Base-by-base conservation (phyloP, 352 stramenopile genomes). In the Phytophthora hibernalis region DNA sequence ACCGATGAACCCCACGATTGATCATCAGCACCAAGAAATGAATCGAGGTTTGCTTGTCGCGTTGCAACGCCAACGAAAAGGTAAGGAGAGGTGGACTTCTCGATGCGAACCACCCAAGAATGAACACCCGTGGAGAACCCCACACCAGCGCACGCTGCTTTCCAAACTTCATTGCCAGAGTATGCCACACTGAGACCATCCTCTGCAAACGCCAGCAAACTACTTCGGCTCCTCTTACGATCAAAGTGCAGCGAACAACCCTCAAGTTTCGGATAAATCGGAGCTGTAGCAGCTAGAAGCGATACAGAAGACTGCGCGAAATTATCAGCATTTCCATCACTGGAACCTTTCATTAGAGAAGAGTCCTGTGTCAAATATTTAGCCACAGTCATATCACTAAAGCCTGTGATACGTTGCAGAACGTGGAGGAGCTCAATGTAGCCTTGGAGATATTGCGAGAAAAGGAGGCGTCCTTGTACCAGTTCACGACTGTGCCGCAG, bases 1-100 rank as follows among this genome's bases (percentile, higher is more conserved):
- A 0, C 97, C 98, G 54, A 99, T 99, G 54, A 98, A 98, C 9
- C 98, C 97, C 97, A 99, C 0, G 97, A 98, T 40, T 99, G 87
- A 28, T 98, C 93, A 58, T 99, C 97, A 9, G 97, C 93, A 1
- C 98, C 98, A 20, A 99, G 83, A 72, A 99, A 99, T 4, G 96
- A 99, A 45, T 97, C 92, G 13, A 96, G 76, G 66, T 97, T 98
- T 0, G 91, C 93, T 47, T 91, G 82, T 15, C 87, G 77, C 12
- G 91, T 98, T 1, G 96, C 93, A 8, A 99, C 91, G 3, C 98
- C 98, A 51, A 99, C 80, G 70, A 99, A 99, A 0, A 99, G 69
- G 73, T 99, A 99, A 11, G 92, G 90, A 5, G 93, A 97, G 24
- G 91, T 90, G n/a, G 95, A 98, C 62, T 98, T 97, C 16, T 99